Percentiles rank a stretch among this genome's conserved stretches.
phyloP scores from a whole-genome alignment of 768 basidiomycete genomes.

The Dictyophora rubrovolvata region DNA sequence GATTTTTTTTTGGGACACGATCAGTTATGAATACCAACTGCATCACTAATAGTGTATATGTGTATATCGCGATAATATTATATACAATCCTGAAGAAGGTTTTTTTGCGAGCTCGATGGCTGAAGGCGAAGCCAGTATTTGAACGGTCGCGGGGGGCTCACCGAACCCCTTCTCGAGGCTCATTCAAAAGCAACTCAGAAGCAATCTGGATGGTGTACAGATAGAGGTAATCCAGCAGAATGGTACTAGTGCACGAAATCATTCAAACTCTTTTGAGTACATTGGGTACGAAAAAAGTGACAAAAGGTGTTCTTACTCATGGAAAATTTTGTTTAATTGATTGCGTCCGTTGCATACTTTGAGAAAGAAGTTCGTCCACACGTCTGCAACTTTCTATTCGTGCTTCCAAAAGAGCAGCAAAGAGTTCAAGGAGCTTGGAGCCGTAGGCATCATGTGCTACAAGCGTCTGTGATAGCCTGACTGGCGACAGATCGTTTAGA shows the following conservation, averaged over 20 bases:
- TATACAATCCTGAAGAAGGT: too few species aligned
- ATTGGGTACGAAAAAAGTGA: background rate
- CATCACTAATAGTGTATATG: background rate
- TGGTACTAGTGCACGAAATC: too few species aligned
- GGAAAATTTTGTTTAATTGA: background rate
- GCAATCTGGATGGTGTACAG: too few species aligned
- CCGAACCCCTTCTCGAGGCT: too few species aligned
- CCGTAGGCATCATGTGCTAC: conserved; percentile 12
- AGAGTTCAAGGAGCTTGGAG: conserved; percentile 53
- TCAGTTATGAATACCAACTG: background rate
- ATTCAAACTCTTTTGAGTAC: too few species aligned
- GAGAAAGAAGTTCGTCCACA: conserved; percentile 18
- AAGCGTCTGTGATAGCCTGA: background rate
- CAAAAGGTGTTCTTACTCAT: background rate
- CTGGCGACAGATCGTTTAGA: background rate
- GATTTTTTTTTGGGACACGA: background rate
- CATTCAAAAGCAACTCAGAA: too few species aligned
- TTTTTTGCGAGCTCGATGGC: too few species aligned
- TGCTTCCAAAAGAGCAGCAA: conserved; percentile 61
- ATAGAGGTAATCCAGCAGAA: too few species aligned
- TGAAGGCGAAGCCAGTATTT: too few species aligned
- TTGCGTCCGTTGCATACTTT: background rate
- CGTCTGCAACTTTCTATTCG: conserved; percentile 70
- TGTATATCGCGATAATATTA: too few species aligned
- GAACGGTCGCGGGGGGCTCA: too few species aligned